Evolutionary conservation across 768 basidiomycete species (phyloP), one percentile per base, ranked within the genome.

Genomic region (Leccinum subtestaceum): DNA sequence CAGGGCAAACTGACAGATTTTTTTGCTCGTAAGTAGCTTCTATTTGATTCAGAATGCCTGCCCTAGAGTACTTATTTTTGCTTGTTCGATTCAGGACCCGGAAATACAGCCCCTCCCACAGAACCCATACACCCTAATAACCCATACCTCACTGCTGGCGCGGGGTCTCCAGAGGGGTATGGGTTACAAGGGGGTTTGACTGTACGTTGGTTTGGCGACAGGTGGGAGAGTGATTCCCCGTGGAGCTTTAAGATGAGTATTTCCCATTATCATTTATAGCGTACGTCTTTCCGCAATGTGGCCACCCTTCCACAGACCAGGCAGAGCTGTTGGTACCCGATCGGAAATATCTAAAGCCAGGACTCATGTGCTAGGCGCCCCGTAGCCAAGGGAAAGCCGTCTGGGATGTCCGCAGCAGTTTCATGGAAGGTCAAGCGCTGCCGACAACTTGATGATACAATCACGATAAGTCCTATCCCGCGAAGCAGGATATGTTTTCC

Each of bases 241-340:
- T n/a, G 40, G 40, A 40, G 15, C 40, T n/a, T 4, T 9, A n/a
- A 40, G 17, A n/a, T 40, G 40, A 40, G 9, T 9, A 40, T 3
- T 19, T 53, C 49, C 27, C 38, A 50, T 11, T 47, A 17, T 36
- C 17, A 13, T 17, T 40, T 19, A 32, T 29, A 6, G 13, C 27
- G 53, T 56, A 31, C 45, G 57, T 32, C 36, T 27, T 47, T 52
- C 32, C 15, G 53, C 49, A 56, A 62, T 5, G 55, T 62, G 61
- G 2, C 63, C 59, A 2, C 27, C 46, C 48, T 43, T 40, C 61
- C 50, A 27, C 66, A 61, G 25, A 56, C 8, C 27, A 65, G 32
- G 31, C 63, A 61, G 34, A 67, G 61, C 46, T 32, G 45, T n/a
- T 64, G 40, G 40, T n/a, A 10, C 25, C 5, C 6, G 40, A 34